Evolutionary conservation across 768 basidiomycete species (phyloP), one percentile per base, ranked within the genome.

Genomic region (Floccularia luteovirens): DNA sequence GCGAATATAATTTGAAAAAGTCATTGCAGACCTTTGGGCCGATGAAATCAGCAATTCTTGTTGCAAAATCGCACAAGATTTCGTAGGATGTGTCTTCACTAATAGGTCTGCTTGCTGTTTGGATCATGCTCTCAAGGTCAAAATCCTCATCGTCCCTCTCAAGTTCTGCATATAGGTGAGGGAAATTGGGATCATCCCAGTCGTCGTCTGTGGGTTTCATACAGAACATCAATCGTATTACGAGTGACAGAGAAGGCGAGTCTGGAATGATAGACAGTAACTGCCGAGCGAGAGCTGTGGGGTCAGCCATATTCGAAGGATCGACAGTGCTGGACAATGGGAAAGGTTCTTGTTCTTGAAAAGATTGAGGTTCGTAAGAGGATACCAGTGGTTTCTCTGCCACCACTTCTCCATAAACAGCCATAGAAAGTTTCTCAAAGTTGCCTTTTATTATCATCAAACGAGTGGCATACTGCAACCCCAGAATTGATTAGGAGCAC

Each of bases 371-470:
- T 12, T 14, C 6, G 16, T 70, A 60, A 53, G 76, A 75, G 10
- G 57, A 51, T 2, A 58, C 46, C 8, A 55, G 56, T 5, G 69
- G 49, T 5, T 61, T 48, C 2, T 56, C 42, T 10, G 70, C 59
- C 13, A 77, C 67, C 11, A 75, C 50, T 23, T 84, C 72, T 11
- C 73, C 72, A 47, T 76, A 75, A 23, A 79, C 64, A 27, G 82
- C 81, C 49, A 85, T 61, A 10, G 85, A 84, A 14, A 85, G 61
- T 43, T 62, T 64, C 36, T 74, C 61, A 55, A 87, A 89, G 24
- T 73, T 64, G n/a, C 87, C 88, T 51, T 79, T 81, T 45, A 90
- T 69, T 42, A 90, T 83, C 72, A 90, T 79, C 22, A 90, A 65
- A 31, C 87, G 79, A 16, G 86, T 87, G 3, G 79, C 74, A 54